Evolutionary conservation across 140 eudicot species (phyloP), one percentile per base, ranked within the genome.

Genomic region (Ambrosia hybrid): DNA sequence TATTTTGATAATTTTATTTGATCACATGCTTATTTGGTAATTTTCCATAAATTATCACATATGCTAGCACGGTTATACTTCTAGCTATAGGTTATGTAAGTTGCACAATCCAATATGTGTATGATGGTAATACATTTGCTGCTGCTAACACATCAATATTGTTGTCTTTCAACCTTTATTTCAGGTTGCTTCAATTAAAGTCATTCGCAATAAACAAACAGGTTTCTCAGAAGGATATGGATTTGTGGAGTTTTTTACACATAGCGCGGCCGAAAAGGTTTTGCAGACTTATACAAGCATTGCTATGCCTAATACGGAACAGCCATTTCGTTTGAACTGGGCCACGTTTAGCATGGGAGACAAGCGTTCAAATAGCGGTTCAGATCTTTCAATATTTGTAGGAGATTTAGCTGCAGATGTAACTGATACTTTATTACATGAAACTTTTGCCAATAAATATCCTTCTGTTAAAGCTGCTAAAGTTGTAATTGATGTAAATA

Each of bases 341-440:
- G 92, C 92, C 38, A 71, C 92, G 38, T 86, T 86, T 81, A 86
- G 92, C 86, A 84, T 82, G 86, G 92, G 92, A 3, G 92, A 86
- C 52, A 87, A 87, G 73, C 89, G 89, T 4, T 68, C 85, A 39
- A 85, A 84, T 59, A 87, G 79, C 30, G 89, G 89, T 65, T 84
- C 89, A 76, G 92, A 87, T 73, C 89, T 81, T 66, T 87, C 89
- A 4, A 87, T 87, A 81, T 87, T 86, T 79, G 92, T 84, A 30
- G 92, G 89, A 75, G 92, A 87, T 79, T 81, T 87, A 81, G 92
- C 92, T 59, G 81, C 89, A 6, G 92, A 87, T 87, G 92, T 84
- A 34, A 81, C 89, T 12, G 92, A 87, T 81, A 76, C 78, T 63
- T 75, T 87, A 58, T 76, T 87, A 70, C 87, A 87, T 26, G 92